Conservation (phyloP, 2,329 filamentous ascomycete species). For the Albifimbria verrucaria region DNA sequence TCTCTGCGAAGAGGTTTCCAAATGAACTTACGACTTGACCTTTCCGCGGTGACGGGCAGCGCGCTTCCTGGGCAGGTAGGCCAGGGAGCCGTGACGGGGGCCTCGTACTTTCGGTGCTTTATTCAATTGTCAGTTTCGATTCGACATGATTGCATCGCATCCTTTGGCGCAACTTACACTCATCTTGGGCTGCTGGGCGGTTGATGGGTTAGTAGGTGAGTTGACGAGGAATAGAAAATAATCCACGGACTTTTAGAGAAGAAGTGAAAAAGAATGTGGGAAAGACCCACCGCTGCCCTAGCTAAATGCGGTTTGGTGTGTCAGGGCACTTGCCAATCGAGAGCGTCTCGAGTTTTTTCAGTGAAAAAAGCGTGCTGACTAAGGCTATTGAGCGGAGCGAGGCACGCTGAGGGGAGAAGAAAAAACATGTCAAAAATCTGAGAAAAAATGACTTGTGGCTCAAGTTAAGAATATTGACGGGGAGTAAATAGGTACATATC, state of each 20-base stretch:
- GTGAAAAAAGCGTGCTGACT: too few species aligned
- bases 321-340: too few species aligned
- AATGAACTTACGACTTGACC: constrained; percentile 92
- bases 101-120: constrained; percentile 64
- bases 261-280: too few species aligned
- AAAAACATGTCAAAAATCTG: too few species aligned
- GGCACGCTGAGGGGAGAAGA: too few species aligned
- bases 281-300: too few species aligned
- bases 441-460: too few species aligned
- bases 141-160: constrained; percentile 23
- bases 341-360: too few species aligned
- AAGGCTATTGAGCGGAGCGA: too few species aligned
- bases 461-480: too few species aligned
- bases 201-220: constrained; percentile 35
- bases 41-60: constrained; percentile 92
- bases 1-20: background rate
- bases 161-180: constrained; percentile 30
- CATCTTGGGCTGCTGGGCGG: constrained; percentile 36
- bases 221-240: constrained; percentile 29
- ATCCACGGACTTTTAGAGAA: constrained; percentile 30
- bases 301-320: too few species aligned
- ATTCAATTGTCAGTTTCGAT: constrained; percentile 17
- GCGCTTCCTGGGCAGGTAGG: constrained; percentile 86
- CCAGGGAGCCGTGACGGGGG: constrained; percentile 94
- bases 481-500: too few species aligned